phyloP scores from a whole-genome alignment of 345 rosid species.

The Cochlearia excelsa region DNA sequence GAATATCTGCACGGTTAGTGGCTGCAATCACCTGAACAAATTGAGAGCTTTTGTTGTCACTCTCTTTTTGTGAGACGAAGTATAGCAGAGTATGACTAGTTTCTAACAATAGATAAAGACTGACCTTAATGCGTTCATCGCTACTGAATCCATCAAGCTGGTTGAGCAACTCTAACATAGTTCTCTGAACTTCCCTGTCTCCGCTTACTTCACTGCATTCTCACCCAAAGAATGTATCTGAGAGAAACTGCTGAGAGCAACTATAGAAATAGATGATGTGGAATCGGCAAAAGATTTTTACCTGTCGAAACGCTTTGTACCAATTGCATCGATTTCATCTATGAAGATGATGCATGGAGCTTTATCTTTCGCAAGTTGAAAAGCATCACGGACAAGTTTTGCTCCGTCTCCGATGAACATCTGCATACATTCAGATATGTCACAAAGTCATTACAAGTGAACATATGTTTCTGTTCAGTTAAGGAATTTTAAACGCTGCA shows the following conservation, averaged over 20 bases:
- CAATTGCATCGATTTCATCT: conserved; percentile 98
- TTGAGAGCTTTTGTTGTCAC: conserved; percentile 6
- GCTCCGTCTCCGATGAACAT: conserved; percentile 99
- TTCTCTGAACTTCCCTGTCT: conserved; percentile 98
- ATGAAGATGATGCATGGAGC: conserved; percentile 99
- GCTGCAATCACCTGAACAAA: conserved; percentile 85
- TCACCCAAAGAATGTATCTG: conserved; percentile 20
- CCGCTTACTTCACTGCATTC: conserved; percentile 97
- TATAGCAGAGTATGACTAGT: not conserved
- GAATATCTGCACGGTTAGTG: conserved; percentile 95
- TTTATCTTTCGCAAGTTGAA: conserved; percentile 97
- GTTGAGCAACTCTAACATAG: conserved; percentile 96
- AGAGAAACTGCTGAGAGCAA: not conserved
- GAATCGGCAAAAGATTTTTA: conserved; percentile 26
- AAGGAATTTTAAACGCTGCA: no score
- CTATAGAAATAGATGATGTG: not conserved
- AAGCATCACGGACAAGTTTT: conserved; percentile 99
- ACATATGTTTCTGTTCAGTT: not conserved
- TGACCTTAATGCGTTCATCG: conserved; percentile 91
- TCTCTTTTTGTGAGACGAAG: not conserved
- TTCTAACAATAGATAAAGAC: conserved; percentile 15
- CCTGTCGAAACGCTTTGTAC: conserved; percentile 99
- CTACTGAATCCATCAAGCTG: conserved; percentile 99
- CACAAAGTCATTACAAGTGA: not conserved
- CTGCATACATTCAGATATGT: conserved; percentile 38